These are phyloP conservation scores for Echium plantagineum DNA, from an alignment of 257 asterid species.

Conservation along the genomic window DNA sequence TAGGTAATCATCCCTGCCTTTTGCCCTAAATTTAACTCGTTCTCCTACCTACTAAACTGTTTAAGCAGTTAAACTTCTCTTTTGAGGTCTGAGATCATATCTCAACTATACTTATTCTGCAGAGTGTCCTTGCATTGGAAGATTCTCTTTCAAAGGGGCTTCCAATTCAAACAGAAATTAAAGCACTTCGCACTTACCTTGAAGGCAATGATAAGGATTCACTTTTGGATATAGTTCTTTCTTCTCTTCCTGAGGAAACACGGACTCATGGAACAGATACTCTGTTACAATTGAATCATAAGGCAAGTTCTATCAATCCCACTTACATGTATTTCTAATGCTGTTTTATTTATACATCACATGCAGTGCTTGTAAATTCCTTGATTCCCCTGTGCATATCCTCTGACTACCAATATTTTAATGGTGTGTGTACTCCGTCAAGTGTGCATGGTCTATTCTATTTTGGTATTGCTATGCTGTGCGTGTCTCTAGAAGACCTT, in stretches of 20 bases:
- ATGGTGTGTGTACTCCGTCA: neutral
- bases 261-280: constrained; percentile 63
- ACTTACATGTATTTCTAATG: neutral
- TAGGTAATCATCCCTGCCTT: too few species aligned
- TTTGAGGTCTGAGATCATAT: neutral
- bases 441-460: too few species aligned
- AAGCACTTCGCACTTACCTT: constrained; percentile 4
- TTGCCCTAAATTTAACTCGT: neutral
- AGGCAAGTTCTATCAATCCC: constrained; percentile 39
- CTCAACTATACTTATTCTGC: constrained; percentile 11
- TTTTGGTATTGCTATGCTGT: too few species aligned
- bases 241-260: constrained; percentile 84
- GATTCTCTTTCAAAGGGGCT: constrained; percentile 81
- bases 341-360: neutral
- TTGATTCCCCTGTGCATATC: neutral
- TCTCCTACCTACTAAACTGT: neutral
- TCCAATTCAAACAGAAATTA: constrained; percentile 46
- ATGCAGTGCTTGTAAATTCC: neutral
- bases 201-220: constrained; percentile 4
- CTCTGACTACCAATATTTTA: neutral
- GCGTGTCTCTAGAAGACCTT: too few species aligned
- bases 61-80: neutral
- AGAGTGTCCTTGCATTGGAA: constrained; percentile 87
- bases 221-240: constrained; percentile 13
- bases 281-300: constrained; percentile 57